Evolutionary conservation across 1,284 basidiomycete species (phyloP).

Genomic region (Microbotryum intermedium): DNA sequence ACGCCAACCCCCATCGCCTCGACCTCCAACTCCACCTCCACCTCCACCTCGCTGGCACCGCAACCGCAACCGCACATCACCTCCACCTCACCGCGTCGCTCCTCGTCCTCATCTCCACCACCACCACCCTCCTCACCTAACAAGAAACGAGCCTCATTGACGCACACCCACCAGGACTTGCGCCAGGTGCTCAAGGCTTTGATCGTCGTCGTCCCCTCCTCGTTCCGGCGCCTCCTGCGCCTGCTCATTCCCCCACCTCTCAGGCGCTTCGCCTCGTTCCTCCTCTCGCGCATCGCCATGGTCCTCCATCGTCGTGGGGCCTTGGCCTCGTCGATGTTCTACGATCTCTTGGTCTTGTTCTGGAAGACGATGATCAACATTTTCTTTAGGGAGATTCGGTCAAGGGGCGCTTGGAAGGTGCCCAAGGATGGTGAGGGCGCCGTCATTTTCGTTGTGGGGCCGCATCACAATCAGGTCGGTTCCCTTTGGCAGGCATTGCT

Average conservation of each 20-base stretch:
- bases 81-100: too few relatives aligned
- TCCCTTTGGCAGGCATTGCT: too few relatives aligned
- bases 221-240: conserved; percentile 21
- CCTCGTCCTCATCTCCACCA: too few relatives aligned
- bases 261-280: conserved; percentile 20
- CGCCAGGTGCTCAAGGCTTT: conserved; percentile 27
- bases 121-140: too few relatives aligned
- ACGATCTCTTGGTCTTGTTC: conserved; percentile 39
- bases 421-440: conserved; percentile 66
- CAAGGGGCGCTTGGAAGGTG: conserved; percentile 85
- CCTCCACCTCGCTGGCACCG: too few relatives aligned
- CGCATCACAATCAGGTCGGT: conserved; percentile 86
- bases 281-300: conserved; percentile 28
- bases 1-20: too few relatives aligned
- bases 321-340: conserved; percentile 27
- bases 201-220: conserved; percentile 27
- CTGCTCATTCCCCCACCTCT: conserved; percentile 24
- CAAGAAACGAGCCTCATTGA: background rate
- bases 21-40: too few relatives aligned
- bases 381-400: conserved; percentile 91
- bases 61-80: too few relatives aligned
- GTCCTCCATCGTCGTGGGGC: conserved; percentile 27
- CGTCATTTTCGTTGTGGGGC: conserved; percentile 92
- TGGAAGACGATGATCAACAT: conserved; percentile 79
- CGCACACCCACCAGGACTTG: conserved; percentile 28